These are phyloP conservation scores for Termitomyces sp. DNA, from an alignment of 768 basidiomycete genomes.

Conservation along the genomic window DNA sequence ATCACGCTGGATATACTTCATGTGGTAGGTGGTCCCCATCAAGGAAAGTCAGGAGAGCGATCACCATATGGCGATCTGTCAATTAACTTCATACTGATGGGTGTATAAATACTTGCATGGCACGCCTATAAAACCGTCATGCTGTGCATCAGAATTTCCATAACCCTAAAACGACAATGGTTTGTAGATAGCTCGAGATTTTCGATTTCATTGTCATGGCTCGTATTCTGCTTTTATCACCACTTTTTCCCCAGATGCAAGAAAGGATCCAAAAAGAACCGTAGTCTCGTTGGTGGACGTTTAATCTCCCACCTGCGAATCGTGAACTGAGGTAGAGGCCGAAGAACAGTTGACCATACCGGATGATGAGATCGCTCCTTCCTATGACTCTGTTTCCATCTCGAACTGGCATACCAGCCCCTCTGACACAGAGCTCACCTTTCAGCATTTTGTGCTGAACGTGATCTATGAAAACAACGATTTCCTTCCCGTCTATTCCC, in stretches of 20 bases:
- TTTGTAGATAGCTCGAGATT: too few relatives aligned
- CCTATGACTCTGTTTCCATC: constrained; percentile 46
- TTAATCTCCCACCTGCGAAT: constrained; percentile 31
- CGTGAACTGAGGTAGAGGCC: too few relatives aligned
- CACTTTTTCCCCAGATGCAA: constrained; percentile 3
- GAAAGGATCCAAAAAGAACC: constrained; percentile 6
- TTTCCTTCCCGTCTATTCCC: constrained; percentile 54
- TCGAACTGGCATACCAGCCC: constrained; percentile 67
- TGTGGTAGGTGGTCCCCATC: too few relatives aligned
- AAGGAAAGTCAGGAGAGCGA: too few relatives aligned
- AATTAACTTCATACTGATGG: too few relatives aligned
- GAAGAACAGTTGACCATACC: constrained; percentile 29
- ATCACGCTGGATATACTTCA: too few relatives aligned
- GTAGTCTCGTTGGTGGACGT: constrained; percentile 16
- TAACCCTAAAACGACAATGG: too few relatives aligned
- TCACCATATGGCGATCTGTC: too few relatives aligned
- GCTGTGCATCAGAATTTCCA: too few relatives aligned
- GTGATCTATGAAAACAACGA: constrained; percentile 45
- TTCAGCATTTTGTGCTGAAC: constrained; percentile 43
- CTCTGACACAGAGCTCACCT: constrained; percentile 45
- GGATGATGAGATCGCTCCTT: constrained; percentile 57
- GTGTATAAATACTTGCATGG: too few relatives aligned
- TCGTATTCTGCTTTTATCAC: not conserved
- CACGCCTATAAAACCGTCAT: too few relatives aligned
- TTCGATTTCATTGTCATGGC: too few relatives aligned